Percentiles rank a stretch among this genome's conserved stretches.
Conservation (phyloP, 768 basidiomycete species). For the Trametes elegans region DNA sequence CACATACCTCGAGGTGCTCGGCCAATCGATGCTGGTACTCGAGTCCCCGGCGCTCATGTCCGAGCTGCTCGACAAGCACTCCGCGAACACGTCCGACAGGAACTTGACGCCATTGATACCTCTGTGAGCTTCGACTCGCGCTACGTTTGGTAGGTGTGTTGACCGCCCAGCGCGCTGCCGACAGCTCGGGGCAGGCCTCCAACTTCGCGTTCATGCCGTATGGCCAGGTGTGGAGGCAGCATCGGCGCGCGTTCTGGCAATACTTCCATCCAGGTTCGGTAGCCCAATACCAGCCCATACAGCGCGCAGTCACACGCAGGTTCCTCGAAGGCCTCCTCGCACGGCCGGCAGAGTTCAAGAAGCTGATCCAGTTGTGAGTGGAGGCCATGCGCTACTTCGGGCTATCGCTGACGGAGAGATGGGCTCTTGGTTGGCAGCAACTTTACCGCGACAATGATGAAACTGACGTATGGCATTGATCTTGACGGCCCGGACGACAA, state of each 20-base stretch:
- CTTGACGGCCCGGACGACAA: constrained; percentile 5
- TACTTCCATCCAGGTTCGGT: not conserved
- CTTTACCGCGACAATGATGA: not conserved
- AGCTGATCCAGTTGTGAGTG: constrained; percentile 7
- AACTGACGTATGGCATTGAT: not conserved
- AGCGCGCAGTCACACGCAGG: not conserved
- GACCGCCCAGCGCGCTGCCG: too few relatives aligned
- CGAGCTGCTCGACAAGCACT: constrained; percentile 31
- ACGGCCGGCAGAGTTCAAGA: not conserved
- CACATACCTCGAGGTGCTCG: constrained; percentile 3
- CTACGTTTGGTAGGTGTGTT: not conserved
- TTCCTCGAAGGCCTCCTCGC: constrained; percentile 1
- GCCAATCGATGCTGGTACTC: constrained; percentile 21
- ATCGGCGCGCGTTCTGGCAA: constrained; percentile 8
- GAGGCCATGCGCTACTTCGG: not conserved
- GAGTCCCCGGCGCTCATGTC: constrained; percentile 21
- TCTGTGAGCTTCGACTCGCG: not conserved
- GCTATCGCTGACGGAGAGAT: not conserved
- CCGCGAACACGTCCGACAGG: constrained; percentile 29
- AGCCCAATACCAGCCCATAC: not conserved
- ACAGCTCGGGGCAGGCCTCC: not conserved
- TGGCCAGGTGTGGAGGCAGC: constrained; percentile 7
- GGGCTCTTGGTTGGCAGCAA: not conserved
- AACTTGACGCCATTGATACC: not conserved
- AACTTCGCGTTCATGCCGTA: constrained; percentile 8